Conservation (phyloP, 2,329 filamentous ascomycete species). For the Septoria petroselini region DNA sequence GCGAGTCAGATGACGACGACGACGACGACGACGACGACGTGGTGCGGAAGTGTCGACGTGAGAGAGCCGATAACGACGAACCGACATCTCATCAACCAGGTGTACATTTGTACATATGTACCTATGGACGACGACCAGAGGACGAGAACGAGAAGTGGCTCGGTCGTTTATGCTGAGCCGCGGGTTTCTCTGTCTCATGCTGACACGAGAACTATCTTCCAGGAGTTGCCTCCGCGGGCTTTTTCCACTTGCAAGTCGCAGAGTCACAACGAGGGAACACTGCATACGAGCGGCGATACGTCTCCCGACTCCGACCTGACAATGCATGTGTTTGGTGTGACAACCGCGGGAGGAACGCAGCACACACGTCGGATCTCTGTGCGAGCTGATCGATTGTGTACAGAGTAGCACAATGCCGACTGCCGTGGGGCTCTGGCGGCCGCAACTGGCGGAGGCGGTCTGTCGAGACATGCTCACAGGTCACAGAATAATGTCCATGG, state of each 20-base stretch:
- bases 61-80: background rate
- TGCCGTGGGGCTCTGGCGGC: background rate
- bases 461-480: background rate
- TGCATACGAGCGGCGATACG: background rate
- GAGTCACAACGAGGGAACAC: background rate
- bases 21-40: background rate
- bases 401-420: slow-evolving; percentile 2
- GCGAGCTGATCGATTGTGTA: slow-evolving; percentile 3
- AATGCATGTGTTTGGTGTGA: slow-evolving; percentile 16
- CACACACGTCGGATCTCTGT: slow-evolving; percentile 8
- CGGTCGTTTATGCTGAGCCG: background rate
- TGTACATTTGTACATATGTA: slow-evolving; percentile 4
- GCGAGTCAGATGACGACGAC: background rate
- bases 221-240: too few species aligned
- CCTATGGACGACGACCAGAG: background rate
- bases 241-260: too few species aligned
- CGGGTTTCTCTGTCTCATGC: too few species aligned
- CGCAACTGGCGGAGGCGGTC: background rate
- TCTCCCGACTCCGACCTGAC: background rate
- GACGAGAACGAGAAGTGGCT: background rate
- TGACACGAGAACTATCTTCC: too few species aligned
- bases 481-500: background rate
- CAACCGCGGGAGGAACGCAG: slow-evolving; percentile 10
- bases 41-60: slow-evolving; percentile 2
- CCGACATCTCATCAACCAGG: background rate